Percentiles rank a stretch among this genome's conserved stretches.
Evolutionary conservation across 2,329 filamentous ascomycete species (phyloP).

Genomic region (Sporothrix brasiliensis): DNA sequence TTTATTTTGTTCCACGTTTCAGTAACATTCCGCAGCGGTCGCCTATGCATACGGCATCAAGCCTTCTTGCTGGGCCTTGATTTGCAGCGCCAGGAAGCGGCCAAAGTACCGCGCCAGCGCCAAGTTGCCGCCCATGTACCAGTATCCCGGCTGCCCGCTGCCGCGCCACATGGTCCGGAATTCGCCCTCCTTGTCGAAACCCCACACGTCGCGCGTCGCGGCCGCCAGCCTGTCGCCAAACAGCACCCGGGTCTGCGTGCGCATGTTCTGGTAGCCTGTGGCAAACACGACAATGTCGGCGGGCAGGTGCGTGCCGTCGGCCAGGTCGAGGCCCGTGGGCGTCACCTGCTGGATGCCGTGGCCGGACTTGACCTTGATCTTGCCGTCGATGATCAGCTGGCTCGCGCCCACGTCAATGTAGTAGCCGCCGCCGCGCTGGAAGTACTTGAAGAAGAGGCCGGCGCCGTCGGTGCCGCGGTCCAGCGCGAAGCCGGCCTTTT

Average conservation of each 20-base stretch:
- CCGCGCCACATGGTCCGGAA: constrained; percentile 60
- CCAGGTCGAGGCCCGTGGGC: constrained; percentile 47
- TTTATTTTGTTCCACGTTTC: no score
- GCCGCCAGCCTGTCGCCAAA: constrained; percentile 65
- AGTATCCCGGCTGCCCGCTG: constrained; percentile 65
- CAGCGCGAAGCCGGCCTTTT: constrained; percentile 59
- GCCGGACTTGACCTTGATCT: constrained; percentile 57
- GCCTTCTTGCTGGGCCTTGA: constrained; percentile 47
- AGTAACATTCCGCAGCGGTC: no score
- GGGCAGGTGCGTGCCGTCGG: constrained; percentile 54
- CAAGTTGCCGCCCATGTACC: constrained; percentile 67
- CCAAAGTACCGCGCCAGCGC: constrained; percentile 65
- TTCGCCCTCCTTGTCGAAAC: constrained; percentile 60
- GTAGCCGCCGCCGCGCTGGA: constrained; percentile 63
- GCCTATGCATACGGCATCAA: constrained; percentile 29
- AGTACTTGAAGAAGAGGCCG: constrained; percentile 62
- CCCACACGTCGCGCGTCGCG: constrained; percentile 62
- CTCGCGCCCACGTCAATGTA: constrained; percentile 61
- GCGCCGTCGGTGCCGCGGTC: constrained; percentile 59
- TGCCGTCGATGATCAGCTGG: constrained; percentile 58
- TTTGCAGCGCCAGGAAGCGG: constrained; percentile 55
- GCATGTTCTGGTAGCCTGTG: constrained; percentile 67
- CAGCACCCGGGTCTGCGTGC: constrained; percentile 60
- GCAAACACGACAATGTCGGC: constrained; percentile 62
- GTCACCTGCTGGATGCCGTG: constrained; percentile 54